Conservation (phyloP, 2,329 filamentous ascomycete species). For the Samsoniella hepiali region DNA sequence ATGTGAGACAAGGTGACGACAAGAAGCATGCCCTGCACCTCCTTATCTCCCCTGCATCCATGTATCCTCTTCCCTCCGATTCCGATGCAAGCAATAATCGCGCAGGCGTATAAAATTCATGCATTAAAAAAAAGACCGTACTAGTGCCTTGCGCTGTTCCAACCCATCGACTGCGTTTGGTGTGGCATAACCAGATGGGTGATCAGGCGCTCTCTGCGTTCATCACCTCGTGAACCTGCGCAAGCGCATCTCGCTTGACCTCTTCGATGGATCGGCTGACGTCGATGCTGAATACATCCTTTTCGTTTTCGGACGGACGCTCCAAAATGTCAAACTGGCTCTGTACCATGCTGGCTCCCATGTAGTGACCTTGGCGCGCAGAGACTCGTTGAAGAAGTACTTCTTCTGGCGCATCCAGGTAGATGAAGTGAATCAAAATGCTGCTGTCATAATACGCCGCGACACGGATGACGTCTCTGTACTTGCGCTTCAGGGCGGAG, state of each 20-base stretch:
- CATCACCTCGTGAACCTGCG: conserved; percentile 54
- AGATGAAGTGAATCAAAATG: conserved; percentile 88
- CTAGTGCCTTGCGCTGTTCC: background rate
- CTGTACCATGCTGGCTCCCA: conserved; percentile 93
- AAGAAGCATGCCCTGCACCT: conserved; percentile 4
- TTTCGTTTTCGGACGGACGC: conserved; percentile 67
- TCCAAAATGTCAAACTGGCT: conserved; percentile 91
- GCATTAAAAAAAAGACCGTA: background rate
- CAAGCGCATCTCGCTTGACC: conserved; percentile 59
- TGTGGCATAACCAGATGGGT: background rate
- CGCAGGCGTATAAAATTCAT: background rate
- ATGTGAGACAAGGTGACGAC: conserved; percentile 8
- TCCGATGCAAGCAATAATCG: background rate
- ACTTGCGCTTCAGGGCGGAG: conserved; percentile 94
- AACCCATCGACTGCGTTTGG: background rate
- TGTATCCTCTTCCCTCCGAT: background rate
- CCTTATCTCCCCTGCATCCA: background rate
- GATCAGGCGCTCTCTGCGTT: conserved; percentile 23
- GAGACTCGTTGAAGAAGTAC: conserved; percentile 73
- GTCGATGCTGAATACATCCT: conserved; percentile 69
- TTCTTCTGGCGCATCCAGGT: conserved; percentile 74
- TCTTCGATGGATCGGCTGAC: conserved; percentile 57
- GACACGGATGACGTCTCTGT: conserved; percentile 85
- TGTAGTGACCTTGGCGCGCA: conserved; percentile 79
- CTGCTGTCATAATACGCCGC: conserved; percentile 71